Conservation (phyloP, 768 basidiomycete genomes). For the button mushroom (Agaricus bisporus) region DNA sequence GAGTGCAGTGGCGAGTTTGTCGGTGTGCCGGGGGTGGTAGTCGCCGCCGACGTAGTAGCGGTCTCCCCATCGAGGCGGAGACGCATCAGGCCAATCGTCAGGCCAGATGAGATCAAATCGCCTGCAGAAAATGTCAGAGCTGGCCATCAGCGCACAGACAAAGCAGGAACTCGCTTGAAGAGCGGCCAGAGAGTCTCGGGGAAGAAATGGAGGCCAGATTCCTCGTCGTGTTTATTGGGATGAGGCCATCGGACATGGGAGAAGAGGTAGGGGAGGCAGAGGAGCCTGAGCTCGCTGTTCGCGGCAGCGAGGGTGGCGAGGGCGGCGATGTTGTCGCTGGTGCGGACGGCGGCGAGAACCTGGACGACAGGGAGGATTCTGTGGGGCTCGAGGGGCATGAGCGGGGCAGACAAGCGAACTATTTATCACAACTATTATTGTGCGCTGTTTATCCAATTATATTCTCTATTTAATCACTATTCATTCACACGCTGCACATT, state of each 20-base stretch:
- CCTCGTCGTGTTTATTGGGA: constrained; percentile 27
- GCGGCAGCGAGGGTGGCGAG: constrained; percentile 21
- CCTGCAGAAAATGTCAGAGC: constrained; percentile 15
- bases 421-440: no score
- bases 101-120: constrained; percentile 35
- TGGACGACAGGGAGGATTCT: constrained; percentile 16
- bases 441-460: no score
- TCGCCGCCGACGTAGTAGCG: constrained; percentile 27
- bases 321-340: constrained; percentile 11
- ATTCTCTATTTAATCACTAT: not conserved
- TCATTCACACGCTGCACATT: constrained; percentile 4
- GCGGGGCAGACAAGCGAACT: not conserved
- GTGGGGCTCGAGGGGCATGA: constrained; percentile 5
- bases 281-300: constrained; percentile 20
- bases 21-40: constrained; percentile 29
- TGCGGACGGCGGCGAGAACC: constrained; percentile 14
- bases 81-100: constrained; percentile 36
- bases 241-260: constrained; percentile 34
- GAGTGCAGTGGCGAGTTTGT: constrained; percentile 30
- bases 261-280: constrained; percentile 27
- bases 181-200: constrained; percentile 31
- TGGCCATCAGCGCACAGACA: not conserved
- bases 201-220: constrained; percentile 31
- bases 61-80: constrained; percentile 34
- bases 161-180: constrained; percentile 25